Evolutionary conservation across 768 basidiomycete species (phyloP), one percentile per base, ranked within the genome.

Genomic region (Tricholoma bakamatsutake): DNA sequence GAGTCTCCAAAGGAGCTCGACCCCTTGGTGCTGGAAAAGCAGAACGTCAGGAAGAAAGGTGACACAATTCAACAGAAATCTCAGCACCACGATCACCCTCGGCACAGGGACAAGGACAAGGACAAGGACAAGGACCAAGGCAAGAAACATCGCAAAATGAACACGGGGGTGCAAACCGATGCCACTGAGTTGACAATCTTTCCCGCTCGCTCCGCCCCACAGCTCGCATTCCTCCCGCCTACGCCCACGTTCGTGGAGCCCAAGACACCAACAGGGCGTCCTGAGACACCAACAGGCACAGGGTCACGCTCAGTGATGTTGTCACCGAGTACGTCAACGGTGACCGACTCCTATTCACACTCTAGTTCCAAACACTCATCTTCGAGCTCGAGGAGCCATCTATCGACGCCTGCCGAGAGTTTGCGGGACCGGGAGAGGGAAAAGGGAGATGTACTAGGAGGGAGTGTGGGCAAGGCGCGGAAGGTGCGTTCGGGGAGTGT

Each of bases 401-500:
- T 86, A 11, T 80, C 82, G 2, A 90, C 89, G 0, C 88, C 91
- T 0, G 80, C 78, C 21, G 78, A 84, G 13, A 83, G 81, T 59
- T 55, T 78, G 54, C 85, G 78, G 63, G 82, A 82, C 52, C 27
- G 46, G 5, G 46, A 48, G 10, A 15, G n/a, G 80, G 77, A 63
- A 82, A 82, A 53, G 77, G 76, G 46, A 28, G 28, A 30, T 17
- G 15, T 9, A 24, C 6, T 48, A 10, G 28, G 43, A n/a, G 43
- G 46, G 30, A 48, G 46, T n/a, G 46, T 28, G 8, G 11, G 46
- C n/a, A 86, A 82, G 59, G 76, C 77, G 17, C 77, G 85, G 48
- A 94, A 95, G 67, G 74, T 71, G 24, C 79, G 95, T 13, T 85
- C 92, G 2, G 90, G 93, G 5, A 96, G 94, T 56, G 90, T 98